Evolutionary conservation across 768 basidiomycete genomes (phyloP).

Genomic region (Tulasnella sp.): DNA sequence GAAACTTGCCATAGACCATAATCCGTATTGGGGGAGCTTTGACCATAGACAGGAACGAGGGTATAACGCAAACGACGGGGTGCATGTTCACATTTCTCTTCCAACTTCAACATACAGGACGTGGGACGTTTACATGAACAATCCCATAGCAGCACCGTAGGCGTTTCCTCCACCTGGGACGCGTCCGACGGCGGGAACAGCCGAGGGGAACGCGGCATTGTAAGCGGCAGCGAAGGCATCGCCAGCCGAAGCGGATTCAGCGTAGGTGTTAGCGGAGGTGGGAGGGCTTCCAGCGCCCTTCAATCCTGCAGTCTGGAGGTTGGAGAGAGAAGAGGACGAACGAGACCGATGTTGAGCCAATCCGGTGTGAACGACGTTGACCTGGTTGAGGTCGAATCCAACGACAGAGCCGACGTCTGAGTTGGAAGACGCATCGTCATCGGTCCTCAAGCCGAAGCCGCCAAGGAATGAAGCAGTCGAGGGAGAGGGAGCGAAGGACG

Average conservation of each 20-base stretch:
- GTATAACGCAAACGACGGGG: conserved; percentile 13
- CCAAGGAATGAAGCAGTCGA: conserved; percentile 8
- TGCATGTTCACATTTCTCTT: not conserved
- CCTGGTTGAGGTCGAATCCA: conserved; percentile 8
- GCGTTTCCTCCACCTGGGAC: conserved; percentile 27
- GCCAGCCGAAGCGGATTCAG: conserved; percentile 14
- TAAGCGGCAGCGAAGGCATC: conserved; percentile 26
- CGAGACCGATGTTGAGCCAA: conserved; percentile 9
- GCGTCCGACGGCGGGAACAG: not conserved
- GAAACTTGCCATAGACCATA: conserved; percentile 16
- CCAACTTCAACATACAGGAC: conserved; percentile 3
- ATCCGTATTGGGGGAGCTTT: not conserved
- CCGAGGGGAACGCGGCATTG: conserved; percentile 10
- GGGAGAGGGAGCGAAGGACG: not conserved
- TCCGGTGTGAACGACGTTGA: conserved; percentile 19
- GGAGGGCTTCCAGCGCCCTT: conserved; percentile 21
- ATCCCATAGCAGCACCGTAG: conserved; percentile 24
- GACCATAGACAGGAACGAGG: conserved; percentile 3
- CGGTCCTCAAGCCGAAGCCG: not conserved
- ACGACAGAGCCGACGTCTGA: conserved; percentile 16
- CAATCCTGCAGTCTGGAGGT: conserved; percentile 18
- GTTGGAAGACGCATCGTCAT: not conserved
- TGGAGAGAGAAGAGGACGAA: conserved; percentile 3
- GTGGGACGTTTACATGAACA: conserved; percentile 25
- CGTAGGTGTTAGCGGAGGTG: conserved; percentile 22